Percentiles rank a stretch among this genome's conserved stretches.
phyloP scores from a whole-genome alignment of 1,284 basidiomycete species.

The Ustilago esculenta region DNA sequence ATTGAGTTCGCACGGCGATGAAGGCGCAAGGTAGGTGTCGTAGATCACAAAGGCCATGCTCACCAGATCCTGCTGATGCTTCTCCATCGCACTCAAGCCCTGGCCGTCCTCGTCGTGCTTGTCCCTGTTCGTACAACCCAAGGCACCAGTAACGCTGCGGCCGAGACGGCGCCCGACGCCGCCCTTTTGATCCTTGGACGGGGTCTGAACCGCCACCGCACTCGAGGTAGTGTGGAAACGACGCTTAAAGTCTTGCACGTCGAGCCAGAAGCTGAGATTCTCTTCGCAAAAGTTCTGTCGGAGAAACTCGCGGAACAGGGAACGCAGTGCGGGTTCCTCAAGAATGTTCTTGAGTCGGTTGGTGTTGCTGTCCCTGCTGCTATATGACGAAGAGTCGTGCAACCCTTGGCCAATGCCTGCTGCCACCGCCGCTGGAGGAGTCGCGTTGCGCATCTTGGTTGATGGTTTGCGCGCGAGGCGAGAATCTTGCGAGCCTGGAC shows the following conservation, averaged over 20 bases:
- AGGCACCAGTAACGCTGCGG: conserved; percentile 68
- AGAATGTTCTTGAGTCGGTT: conserved; percentile 90
- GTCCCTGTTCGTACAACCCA: conserved; percentile 63
- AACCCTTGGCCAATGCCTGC: conserved; percentile 33
- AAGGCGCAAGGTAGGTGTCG: conserved; percentile 92
- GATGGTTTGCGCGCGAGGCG: conserved; percentile 81
- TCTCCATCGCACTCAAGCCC: conserved; percentile 79
- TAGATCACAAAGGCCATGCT: conserved; percentile 93
- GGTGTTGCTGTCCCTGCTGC: conserved; percentile 78
- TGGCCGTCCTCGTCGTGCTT: conserved; percentile 30
- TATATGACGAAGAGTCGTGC: conserved; percentile 57
- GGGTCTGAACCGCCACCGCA: conserved; percentile 75
- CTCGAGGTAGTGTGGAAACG: conserved; percentile 94
- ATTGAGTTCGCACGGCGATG: conserved; percentile 93
- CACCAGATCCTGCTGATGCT: conserved; percentile 93
- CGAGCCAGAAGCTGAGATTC: conserved; percentile 95
- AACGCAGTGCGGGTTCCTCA: conserved; percentile 87
- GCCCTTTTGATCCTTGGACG: conserved; percentile 20
- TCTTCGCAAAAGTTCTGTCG: conserved; percentile 96
- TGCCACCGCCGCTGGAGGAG: conserved; percentile 2
- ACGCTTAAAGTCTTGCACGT: conserved; percentile 95
- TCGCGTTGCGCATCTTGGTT: conserved; percentile 73
- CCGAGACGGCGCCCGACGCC: conserved; percentile 72
- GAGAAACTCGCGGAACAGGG: conserved; percentile 92
- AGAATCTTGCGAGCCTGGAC: conserved; percentile 68